Percentiles rank a stretch among this genome's conserved stretches.
phyloP scores from a whole-genome alignment of 164 flowering plant species.

The Saururus chinensis region DNA sequence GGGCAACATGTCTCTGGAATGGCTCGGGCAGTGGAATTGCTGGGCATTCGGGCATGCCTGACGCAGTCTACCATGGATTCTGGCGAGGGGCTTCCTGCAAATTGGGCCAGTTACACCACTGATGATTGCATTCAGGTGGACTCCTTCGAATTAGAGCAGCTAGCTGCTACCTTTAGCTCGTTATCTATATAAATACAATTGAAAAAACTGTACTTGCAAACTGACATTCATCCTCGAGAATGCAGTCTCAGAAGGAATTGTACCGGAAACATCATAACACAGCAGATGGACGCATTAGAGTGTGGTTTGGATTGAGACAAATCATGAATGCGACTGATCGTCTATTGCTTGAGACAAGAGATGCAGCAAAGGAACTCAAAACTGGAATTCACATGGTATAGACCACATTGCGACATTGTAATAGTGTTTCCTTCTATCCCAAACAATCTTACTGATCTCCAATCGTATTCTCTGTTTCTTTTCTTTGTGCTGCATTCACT shows the following conservation, averaged over 20 bases:
- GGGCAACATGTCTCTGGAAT: slow-evolving; percentile 88
- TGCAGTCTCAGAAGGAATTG: slow-evolving; percentile 72
- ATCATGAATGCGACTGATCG: slow-evolving; percentile 37
- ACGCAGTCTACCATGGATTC: slow-evolving; percentile 70
- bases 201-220: not conserved
- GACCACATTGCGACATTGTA: not conserved
- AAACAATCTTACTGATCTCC: not conserved
- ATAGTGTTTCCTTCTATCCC: too few relatives aligned
- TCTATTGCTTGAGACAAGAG: slow-evolving; percentile 57
- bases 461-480: not conserved
- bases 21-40: slow-evolving; percentile 73
- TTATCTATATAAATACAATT: not conserved
- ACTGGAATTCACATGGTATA: slow-evolving; percentile 92
- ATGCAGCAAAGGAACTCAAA: slow-evolving; percentile 49
- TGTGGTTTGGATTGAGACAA: slow-evolving; percentile 88
- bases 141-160: not conserved
- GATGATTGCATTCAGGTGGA: slow-evolving; percentile 75
- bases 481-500: not conserved
- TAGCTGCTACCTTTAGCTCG: not conserved
- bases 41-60: slow-evolving; percentile 83
- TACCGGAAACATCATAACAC: slow-evolving; percentile 57
- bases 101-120: slow-evolving; percentile 52
- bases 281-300: slow-evolving; percentile 76
- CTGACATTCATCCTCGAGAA: not conserved
- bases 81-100: slow-evolving; percentile 67